A percentile compares a stretch with the other conserved stretches of the same genome.
These are phyloP conservation scores for Phytophthora constricta DNA, from an alignment of 352 stramenopile genomes.

Conservation along the genomic window DNA sequence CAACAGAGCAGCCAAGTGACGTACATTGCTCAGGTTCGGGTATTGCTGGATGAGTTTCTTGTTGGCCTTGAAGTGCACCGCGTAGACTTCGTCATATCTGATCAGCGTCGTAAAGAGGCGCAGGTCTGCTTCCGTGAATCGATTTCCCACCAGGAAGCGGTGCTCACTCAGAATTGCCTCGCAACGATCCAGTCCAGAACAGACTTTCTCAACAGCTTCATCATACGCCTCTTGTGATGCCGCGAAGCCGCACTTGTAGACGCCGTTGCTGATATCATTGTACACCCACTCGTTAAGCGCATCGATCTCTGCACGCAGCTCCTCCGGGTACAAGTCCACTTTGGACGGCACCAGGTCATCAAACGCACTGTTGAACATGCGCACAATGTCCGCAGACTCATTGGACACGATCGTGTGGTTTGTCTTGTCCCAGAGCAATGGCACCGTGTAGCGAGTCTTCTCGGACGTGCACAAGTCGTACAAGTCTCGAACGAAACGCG, in stretches of 20 bases:
- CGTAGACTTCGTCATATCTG: conserved; percentile 96
- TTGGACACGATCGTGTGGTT: conserved; percentile 95
- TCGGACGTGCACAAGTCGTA: conserved; percentile 78
- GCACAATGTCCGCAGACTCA: conserved; percentile 95
- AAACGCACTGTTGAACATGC: conserved; percentile 95
- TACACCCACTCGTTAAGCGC: conserved; percentile 93
- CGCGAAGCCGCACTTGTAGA: conserved; percentile 83
- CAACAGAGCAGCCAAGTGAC: conserved; percentile 5
- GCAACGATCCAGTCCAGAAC: conserved; percentile 78
- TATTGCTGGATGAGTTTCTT: conserved; percentile 83
- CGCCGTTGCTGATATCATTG: conserved; percentile 91
- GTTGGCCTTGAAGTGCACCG: conserved; percentile 83
- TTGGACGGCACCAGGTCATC: conserved; percentile 76
- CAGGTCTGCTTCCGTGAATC: conserved; percentile 88
- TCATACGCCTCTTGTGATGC: conserved; percentile 84
- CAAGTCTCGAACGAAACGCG: conserved; percentile 83
- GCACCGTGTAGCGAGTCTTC: conserved; percentile 92
- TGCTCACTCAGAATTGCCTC: conserved; percentile 79
- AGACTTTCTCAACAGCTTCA: conserved; percentile 87
- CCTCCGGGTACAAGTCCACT: conserved; percentile 89
- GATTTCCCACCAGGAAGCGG: conserved; percentile 74
- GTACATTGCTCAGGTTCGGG: conserved; percentile 79
- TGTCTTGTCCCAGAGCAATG: conserved; percentile 95
- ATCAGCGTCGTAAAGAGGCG: conserved; percentile 93
- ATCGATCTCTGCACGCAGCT: conserved; percentile 81